Evolutionary conservation across 106 monocot species (phyloP), one percentile per base, ranked within the genome.

Genomic region (Iris macrosiphon): DNA sequence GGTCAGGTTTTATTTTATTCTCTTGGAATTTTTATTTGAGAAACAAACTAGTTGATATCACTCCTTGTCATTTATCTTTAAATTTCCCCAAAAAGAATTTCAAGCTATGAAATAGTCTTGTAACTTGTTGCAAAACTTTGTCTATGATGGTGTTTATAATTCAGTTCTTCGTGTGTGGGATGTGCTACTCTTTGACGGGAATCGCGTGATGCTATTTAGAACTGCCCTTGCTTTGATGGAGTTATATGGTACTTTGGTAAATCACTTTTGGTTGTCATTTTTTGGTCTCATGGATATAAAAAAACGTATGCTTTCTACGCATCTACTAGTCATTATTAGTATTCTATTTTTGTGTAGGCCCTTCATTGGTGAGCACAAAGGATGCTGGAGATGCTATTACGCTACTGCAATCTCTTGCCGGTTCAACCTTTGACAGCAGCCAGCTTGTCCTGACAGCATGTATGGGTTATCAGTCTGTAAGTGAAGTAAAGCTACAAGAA

Each of bases 151-250:
- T 45, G 22, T 57, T 53, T 34, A 56, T 31, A 35, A 65, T 69
- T 44, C 82, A 95, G 95, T 89, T 69, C 85, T 95, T 57, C 89
- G 95, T 30, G 40, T 89, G 10, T 95, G 95, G 95, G 95, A 95
- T 67, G 95, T 80, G 16, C 77, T 95, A 45, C 76, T 95, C 27
- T 95, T 95, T 68, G 85, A 89, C 73, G 95, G 95, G 52, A 95
- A 95, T 62, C 82, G 95, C 51, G 78, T 81, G 26, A 95, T 89
- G 85, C 45, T 95, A 31, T 95, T 95, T 57, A 73, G 63, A 20
- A 80, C 95, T 3, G 82, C 95, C 14, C 85, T 95, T 74, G 78
- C 95, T 62, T 34, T 95, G 40, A 71, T 95, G 81, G 95, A 95
- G 50, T 74, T 95, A 77, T 89, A 95, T 75, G 89, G 95, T 95